Evolutionary conservation across 164 flowering plant species (phyloP), one percentile per base, ranked within the genome.

Genomic region (Paratinospora sagittata): DNA sequence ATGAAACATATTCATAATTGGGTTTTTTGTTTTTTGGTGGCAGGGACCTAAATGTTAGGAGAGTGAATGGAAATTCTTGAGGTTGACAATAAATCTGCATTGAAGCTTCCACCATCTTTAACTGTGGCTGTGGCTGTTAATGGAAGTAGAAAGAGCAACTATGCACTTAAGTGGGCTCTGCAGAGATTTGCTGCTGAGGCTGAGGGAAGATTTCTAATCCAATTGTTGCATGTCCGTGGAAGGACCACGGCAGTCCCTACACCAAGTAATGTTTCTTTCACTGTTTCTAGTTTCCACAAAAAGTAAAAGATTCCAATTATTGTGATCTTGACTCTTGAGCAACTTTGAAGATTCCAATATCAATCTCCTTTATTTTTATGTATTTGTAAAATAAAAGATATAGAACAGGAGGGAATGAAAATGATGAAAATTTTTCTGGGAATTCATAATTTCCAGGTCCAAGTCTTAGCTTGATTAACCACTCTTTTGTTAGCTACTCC

Each of bases 101-200:
- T 72, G 72, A 69, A 70, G 11, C 65, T 74, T 63, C 69, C 75
- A 4, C 65, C 76, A 16, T 61, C 80, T 73, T 70, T 68, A 19
- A 81, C 75, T 7, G 86, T 88, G 30, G 89, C 80, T 2, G 68
- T 91, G 66, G 96, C 96, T 61, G 77, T 91, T 60, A 84, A 75
- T 73, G 92, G 90, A 41, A 84, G 79, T 45, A 81, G 65, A 65
- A 89, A 79, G 64, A 85, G 89, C 84, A 85, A 84, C 72, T 72
- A 79, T 73, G 78, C 90, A 3, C 74, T 93, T 63, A 73, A 63
- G 47, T 93, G 98, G 98, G 96, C 98, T 27, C 66, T 93, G 80
- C 87, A 90, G 5, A 91, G 88, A 71, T 88, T 93, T 69, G 67
- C 75, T 76, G 79, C 89, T 0, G 89, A 85, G n/a, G n/a, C n/a